Base-by-base conservation (phyloP, 768 basidiomycete genomes). In the Termitomyces sp. region DNA sequence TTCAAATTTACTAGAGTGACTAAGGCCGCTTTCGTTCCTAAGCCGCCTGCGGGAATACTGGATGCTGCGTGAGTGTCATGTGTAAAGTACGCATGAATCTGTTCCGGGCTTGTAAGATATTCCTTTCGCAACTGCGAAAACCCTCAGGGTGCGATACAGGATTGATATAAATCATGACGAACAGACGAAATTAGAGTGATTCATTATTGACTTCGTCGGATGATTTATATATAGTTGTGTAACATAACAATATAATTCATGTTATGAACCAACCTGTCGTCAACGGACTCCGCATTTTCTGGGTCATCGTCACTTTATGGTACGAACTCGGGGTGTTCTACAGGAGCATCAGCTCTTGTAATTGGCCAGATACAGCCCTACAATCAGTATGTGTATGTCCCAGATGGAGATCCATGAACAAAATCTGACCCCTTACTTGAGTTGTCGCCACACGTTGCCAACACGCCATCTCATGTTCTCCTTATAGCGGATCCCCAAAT, bases 401-500 rank as follows among this genome's bases (percentile, higher is more conserved):
- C 16, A 23, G 23, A n/a, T 32, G 9, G 21, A 21, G 1, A 25
- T 16, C n/a, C 32, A 25, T 34, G 49, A 16, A 37, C 23, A 25
- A 29, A 21, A 9, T 51, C 37, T 57, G 32, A 62, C 41, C 12
- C n/a, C 29, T 43, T 9, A 47, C 17, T n/a, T 16, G 32, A 58
- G 56, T 16, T 32, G 6, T 34, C 44, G 12, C n/a, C 43, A 0
- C 21, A 42, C 19, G 34, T n/a, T 23, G 16, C 45, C 37, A 12
- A 17, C 19, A 43, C 32, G 27, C 55, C 41, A 45, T 75, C 58
- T 60, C 89, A 86, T 68, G 75, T 92, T 21, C 83, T 97, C n/a
- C 74, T 96, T 45, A 75, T 95, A 35, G 87, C 95, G 12, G 95
- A 97, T 71, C 90, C 94, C 0, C 94, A 96, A 71, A 82, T 96